phyloP scores from a whole-genome alignment of 2,329 filamentous ascomycete genomes.

The Elsinoe batatas region DNA sequence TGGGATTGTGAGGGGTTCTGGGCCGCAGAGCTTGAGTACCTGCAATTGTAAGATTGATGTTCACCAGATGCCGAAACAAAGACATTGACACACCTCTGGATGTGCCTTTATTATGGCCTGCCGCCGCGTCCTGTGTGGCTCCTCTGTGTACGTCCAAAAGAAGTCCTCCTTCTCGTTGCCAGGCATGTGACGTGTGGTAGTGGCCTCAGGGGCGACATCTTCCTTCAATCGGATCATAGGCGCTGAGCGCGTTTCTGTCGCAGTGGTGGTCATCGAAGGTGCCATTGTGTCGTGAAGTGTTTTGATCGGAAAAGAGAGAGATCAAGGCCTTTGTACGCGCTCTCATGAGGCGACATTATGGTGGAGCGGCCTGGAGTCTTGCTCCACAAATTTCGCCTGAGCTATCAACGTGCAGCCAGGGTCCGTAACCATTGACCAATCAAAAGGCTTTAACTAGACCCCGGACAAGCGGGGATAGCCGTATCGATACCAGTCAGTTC shows the following conservation, averaged over 20 bases:
- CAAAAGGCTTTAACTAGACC: background rate
- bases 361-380: background rate
- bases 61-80: background rate
- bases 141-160: constrained; percentile 98
- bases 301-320: background rate
- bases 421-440: background rate
- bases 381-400: constrained; percentile 1
- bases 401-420: constrained; percentile 1
- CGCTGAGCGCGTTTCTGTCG: background rate
- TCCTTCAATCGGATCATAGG: background rate
- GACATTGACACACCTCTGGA: constrained; percentile 58
- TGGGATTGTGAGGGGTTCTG: constrained; percentile 92
- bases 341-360: background rate
- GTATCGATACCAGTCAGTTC: too few relatives aligned
- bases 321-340: background rate
- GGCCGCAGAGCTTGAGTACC: constrained; percentile 95
- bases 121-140: constrained; percentile 83
- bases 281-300: background rate
- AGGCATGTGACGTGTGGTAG: constrained; percentile 7
- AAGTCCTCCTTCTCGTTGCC: constrained; percentile 49
- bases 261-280: constrained; percentile 7
- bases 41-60: constrained; percentile 30
- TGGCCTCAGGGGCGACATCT: background rate
- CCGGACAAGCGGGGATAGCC: too few relatives aligned
- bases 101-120: constrained; percentile 97